Evolutionary conservation across 1,284 basidiomycete species (phyloP).

Genomic region (Boletus sp.): DNA sequence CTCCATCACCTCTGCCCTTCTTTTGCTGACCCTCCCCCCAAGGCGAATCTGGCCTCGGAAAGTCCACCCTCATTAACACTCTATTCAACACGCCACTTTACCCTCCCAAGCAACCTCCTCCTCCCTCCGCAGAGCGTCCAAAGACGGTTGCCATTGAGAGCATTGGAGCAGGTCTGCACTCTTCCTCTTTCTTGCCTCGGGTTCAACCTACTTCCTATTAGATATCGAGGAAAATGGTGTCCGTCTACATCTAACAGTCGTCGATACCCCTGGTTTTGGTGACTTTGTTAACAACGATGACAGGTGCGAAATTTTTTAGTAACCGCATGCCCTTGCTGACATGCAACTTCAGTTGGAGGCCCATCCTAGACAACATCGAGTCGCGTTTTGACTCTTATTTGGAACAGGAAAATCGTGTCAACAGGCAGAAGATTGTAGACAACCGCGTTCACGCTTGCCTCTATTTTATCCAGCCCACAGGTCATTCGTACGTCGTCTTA

Average conservation of each 20-base stretch:
- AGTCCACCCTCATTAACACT: conserved; percentile 97
- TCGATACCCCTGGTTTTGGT: conserved; percentile 95
- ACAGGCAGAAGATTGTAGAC: conserved; percentile 81
- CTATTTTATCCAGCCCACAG: conserved; percentile 97
- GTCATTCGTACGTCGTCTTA: conserved; percentile 78
- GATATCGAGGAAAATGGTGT: conserved; percentile 98
- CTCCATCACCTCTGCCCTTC: conserved; percentile 19
- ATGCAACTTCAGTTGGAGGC: conserved; percentile 75
- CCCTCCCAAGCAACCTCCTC: conserved; percentile 77
- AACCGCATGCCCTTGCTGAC: conserved; percentile 10
- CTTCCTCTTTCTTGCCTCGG: neutral
- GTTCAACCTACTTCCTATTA: conserved; percentile 37
- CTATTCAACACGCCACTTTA: conserved; percentile 95
- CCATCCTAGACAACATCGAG: conserved; percentile 96
- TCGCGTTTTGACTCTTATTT: conserved; percentile 93
- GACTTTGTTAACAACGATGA: conserved; percentile 98
- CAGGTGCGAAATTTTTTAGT: conserved; percentile 50
- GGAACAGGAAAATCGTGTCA: conserved; percentile 97
- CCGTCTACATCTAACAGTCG: conserved; percentile 91
- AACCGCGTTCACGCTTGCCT: conserved; percentile 92
- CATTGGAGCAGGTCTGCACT: conserved; percentile 79
- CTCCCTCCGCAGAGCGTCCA: conserved; percentile 81
- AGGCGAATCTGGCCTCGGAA: conserved; percentile 97
- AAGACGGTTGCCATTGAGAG: conserved; percentile 95
- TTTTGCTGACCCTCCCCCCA: conserved; percentile 12